Evolutionary conservation across 495 filamentous ascomycete species (phyloP).

Genomic region (Oidiodendron maius): DNA sequence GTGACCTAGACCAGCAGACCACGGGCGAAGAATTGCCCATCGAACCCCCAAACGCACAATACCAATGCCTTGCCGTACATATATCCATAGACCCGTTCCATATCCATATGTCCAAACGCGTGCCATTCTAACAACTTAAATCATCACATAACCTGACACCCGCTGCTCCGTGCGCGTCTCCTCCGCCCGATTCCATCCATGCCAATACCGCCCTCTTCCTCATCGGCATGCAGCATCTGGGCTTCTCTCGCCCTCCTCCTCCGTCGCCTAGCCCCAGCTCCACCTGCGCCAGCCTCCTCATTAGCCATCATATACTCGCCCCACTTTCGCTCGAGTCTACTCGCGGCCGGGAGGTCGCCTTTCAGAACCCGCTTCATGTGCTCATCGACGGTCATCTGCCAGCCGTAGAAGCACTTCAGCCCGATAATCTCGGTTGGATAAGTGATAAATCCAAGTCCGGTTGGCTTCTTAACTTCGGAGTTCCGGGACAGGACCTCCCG

Average conservation of each 20-base stretch:
- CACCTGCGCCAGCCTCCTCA: conserved; percentile 70
- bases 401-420: conserved; percentile 91
- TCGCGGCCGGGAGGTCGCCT: conserved; percentile 65
- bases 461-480: conserved; percentile 50
- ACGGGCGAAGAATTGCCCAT: too few relatives aligned
- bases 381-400: conserved; percentile 90
- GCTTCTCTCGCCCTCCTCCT: conserved; percentile 74
- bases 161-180: conserved; percentile 49
- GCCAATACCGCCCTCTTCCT: conserved; percentile 56
- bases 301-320: conserved; percentile 88
- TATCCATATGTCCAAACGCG: neutral
- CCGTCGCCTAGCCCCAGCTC: conserved; percentile 55
- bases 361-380: conserved; percentile 78
- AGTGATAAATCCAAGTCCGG: conserved; percentile 20
- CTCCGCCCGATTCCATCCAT: conserved; percentile 28
- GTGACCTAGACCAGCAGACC: too few relatives aligned
- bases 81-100: neutral
- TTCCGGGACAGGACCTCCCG: conserved; percentile 83
- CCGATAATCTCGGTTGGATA: conserved; percentile 71
- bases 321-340: conserved; percentile 81
- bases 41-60: too few relatives aligned
- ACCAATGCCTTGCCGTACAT: too few relatives aligned
- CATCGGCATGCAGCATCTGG: conserved; percentile 66
- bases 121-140: neutral
- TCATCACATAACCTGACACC: conserved; percentile 50